These are phyloP conservation scores for Microdochium trichocladiopsis DNA, from an alignment of 2,329 filamentous ascomycete species.

Conservation along the genomic window DNA sequence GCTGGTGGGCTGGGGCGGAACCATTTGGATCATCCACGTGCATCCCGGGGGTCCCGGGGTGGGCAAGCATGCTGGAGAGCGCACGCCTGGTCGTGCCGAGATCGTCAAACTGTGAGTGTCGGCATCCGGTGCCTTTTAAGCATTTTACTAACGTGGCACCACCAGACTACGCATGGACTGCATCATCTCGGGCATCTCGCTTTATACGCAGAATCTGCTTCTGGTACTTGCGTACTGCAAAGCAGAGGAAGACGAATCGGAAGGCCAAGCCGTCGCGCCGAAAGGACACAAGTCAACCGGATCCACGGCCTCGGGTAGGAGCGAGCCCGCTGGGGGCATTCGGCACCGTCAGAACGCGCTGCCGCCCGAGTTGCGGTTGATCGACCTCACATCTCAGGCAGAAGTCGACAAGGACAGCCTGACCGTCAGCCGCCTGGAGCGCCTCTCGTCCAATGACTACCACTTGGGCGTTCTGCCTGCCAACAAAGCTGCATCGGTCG, in stretches of 20 bases:
- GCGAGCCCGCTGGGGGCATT: slow-evolving; percentile 58
- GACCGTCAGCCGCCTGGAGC: slow-evolving; percentile 79
- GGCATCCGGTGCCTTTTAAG: too few relatives aligned
- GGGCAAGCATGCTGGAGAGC: slow-evolving; percentile 62
- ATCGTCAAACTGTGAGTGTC: slow-evolving; percentile 83
- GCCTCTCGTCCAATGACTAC: slow-evolving; percentile 82
- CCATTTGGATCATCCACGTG: slow-evolving; percentile 92
- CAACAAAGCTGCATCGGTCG: slow-evolving; percentile 55
- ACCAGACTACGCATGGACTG: slow-evolving; percentile 85
- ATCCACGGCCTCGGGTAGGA: slow-evolving; percentile 42
- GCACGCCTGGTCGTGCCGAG: slow-evolving; percentile 72
- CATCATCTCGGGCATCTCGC: slow-evolving; percentile 91
- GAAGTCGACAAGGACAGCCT: slow-evolving; percentile 84
- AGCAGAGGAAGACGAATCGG: slow-evolving; percentile 59
- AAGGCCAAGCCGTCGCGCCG: slow-evolving; percentile 26
- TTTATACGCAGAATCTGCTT: slow-evolving; percentile 89
- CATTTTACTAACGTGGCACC: slow-evolving; percentile 17
- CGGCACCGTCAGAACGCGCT: slow-evolving; percentile 70
- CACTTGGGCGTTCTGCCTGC: slow-evolving; percentile 81
- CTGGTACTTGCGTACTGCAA: slow-evolving; percentile 87
- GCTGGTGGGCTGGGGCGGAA: slow-evolving; percentile 91
- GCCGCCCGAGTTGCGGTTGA: slow-evolving; percentile 82
- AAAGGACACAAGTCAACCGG: slow-evolving; percentile 31
- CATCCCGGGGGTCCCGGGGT: slow-evolving; percentile 64
- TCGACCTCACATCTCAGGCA: slow-evolving; percentile 80